Base-by-base conservation (phyloP, 805 yeast genomes). In the Huiozyma sinensis region DNA sequence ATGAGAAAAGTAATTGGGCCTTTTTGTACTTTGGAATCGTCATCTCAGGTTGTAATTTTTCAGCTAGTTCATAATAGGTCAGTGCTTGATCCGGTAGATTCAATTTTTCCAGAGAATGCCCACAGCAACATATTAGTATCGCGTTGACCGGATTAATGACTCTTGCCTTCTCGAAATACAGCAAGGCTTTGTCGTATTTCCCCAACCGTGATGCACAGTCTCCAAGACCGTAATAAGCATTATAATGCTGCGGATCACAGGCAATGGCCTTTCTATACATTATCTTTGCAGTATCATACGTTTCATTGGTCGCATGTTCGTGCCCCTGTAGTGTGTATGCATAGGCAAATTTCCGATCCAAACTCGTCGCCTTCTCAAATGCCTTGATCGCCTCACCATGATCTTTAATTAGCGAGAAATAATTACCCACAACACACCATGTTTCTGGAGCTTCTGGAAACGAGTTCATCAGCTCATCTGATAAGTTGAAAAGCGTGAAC, bases 311-410 rank as follows among this genome's bases (percentile, higher is more conserved):
- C 32, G 86, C 77, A 56, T 76, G 79, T 63, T 92, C 99, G 61
- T 92, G 97, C 0, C 97, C 99, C 66, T 84, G 87, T 46, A 92
- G 69, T 0, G 97, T 89, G 58, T 85, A 84, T 0, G 95, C 95
- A 59, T 90, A 90, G 0, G 92, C 81, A 60, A 84, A 84, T 11
- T 68, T 69, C 6, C 78, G 77, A 56, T 83, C 81, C 11, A 84
- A 58, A 43, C 76, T 77, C 2, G 77, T 73, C 1, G 97, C 89
- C 45, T 86, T 77, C 49, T 78, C 78, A 64, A 92, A 89, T 57
- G 95, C 87, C 54, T 77, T 79, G 31, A 90, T 79, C 0, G 97
- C 95, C 60, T 85, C 94, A 50, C 84, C 92, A 3, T 92, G 83
- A 54, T 90, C 96, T 47, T 85, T 71, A 33, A 76, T 77, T 33